phyloP scores from a whole-genome alignment of 805 yeast genomes.

The Tetrapisispora arboricola region DNA sequence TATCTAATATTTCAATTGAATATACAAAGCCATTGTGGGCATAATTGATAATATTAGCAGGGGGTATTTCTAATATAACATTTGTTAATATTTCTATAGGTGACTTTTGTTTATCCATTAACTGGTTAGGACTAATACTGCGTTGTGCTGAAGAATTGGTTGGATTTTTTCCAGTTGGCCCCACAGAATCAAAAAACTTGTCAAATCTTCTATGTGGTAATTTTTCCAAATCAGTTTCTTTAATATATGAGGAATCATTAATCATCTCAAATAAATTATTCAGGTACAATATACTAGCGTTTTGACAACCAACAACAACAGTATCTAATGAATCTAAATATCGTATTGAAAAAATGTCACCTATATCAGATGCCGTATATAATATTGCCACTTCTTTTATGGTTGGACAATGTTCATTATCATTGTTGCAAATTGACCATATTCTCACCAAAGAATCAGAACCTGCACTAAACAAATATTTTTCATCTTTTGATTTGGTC shows the following conservation, averaged over 20 bases:
- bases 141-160: background rate
- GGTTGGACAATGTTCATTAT: slow-evolving; percentile 7
- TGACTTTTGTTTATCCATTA: background rate
- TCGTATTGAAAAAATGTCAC: slow-evolving; percentile 79
- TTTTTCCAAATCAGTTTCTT: slow-evolving; percentile 26
- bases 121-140: background rate
- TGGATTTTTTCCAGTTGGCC: slow-evolving; percentile 52
- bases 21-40: slow-evolving; percentile 92
- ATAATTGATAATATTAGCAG: slow-evolving; percentile 55
- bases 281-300: slow-evolving; percentile 77
- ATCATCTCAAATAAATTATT: slow-evolving; percentile 26
- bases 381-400: slow-evolving; percentile 53
- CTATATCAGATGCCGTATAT: slow-evolving; percentile 79
- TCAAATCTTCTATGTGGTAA: slow-evolving; percentile 64
- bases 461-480: slow-evolving; percentile 69
- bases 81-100: slow-evolving; percentile 6
- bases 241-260: slow-evolving; percentile 6
- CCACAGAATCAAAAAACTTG: slow-evolving; percentile 81
- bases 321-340: slow-evolving; percentile 53
- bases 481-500: slow-evolving; percentile 42
- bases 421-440: slow-evolving; percentile 49
- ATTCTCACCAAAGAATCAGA: slow-evolving; percentile 82
- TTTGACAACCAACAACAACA: slow-evolving; percentile 82
- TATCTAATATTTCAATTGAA: slow-evolving; percentile 34
- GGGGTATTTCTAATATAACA: slow-evolving; percentile 54